Base-by-base conservation (phyloP, 2,329 filamentous ascomycete genomes). In the Beauveria asiatica region DNA sequence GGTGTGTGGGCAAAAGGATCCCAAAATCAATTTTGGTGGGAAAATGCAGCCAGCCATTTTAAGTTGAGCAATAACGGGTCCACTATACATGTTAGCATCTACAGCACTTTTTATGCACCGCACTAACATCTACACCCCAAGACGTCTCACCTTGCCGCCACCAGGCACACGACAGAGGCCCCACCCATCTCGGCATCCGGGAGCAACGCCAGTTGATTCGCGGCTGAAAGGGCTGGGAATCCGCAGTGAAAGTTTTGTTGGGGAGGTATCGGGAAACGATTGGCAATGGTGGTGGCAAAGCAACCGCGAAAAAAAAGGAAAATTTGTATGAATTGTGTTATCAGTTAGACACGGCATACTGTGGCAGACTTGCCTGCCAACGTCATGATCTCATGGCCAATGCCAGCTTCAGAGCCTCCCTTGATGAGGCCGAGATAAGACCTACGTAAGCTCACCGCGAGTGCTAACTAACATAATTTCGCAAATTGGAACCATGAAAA, bases 131-230 rank as follows among this genome's bases (percentile, higher is more conserved):
- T 1, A 1, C 17, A 5, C 27, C 9, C 2, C 6, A 1, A 13
- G 16, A 19, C 3, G 27, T 6, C 33, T 37, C 33, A 58, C 48
- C 4, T n/a, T 25, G n/a, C 9, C 42, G 30, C 41, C 37, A 33
- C 49, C 41, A 30, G 50, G 49, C 58, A 60, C 58, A 60, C 58
- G 58, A 60, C 50, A 55, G 44, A 42, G 17, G 50, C 52, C 39
- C 59, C 59, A 61, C 59, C 45, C 51, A 44, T 57, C 52, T 61
- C 59, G 59, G 52, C 59, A 46, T 51, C 45, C 48, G 25, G 59
- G 46, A 56, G 45, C 44, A 51, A 37, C 50, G 59, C 51, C 52
- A 50, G 48, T 39, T 56, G 59, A 61, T 56, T 61, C 59, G 53
- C 53, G 58, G n/a, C 37, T 21, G 19, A n/a, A 16, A 30, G 41